A percentile compares a stretch with the other conserved stretches of the same genome.
phyloP scores from a whole-genome alignment of 2,329 filamentous ascomycete genomes.

The Aspergillus udagawae region DNA sequence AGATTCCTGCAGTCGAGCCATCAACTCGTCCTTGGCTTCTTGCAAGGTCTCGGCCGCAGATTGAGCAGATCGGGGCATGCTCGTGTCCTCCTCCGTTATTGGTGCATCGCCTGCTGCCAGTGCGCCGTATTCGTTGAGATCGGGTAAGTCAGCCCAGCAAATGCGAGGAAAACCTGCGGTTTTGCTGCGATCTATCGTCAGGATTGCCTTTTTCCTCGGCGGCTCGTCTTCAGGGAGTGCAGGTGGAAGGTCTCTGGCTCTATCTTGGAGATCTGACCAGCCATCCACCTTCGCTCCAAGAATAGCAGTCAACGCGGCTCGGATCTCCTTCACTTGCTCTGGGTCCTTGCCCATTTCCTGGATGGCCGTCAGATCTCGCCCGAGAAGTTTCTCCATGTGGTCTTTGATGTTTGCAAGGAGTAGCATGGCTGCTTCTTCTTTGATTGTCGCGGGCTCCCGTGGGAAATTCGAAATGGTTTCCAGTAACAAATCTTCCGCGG shows the following conservation, averaged over 20 bases:
- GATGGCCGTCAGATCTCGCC: constrained; percentile 41
- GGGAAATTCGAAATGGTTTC: constrained; percentile 44
- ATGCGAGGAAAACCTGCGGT: constrained; percentile 38
- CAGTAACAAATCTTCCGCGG: constrained; percentile 40
- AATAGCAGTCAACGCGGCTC: constrained; percentile 41
- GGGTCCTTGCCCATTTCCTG: constrained; percentile 45
- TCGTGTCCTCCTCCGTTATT: constrained; percentile 43
- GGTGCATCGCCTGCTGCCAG: constrained; percentile 35
- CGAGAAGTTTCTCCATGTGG: constrained; percentile 46
- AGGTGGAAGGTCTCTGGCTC: constrained; percentile 34
- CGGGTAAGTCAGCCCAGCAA: constrained; percentile 43
- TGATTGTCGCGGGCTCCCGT: constrained; percentile 40
- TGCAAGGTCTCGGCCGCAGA: constrained; percentile 49
- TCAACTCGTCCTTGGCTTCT: constrained; percentile 49
- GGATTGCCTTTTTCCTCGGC: constrained; percentile 38
- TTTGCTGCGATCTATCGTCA: constrained; percentile 39
- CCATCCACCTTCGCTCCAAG: constrained; percentile 43
- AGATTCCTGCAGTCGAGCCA: constrained; percentile 46
- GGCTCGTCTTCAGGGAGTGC: constrained; percentile 33
- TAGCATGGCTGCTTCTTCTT: constrained; percentile 45
- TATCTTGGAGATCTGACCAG: constrained; percentile 40
- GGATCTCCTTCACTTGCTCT: constrained; percentile 43
- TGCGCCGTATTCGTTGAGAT: constrained; percentile 39
- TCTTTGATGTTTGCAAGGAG: constrained; percentile 47
- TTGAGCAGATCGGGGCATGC: constrained; percentile 44